Base-by-base conservation (phyloP, 23 red algal genomes). In the Agarophyton chilense region DNA sequence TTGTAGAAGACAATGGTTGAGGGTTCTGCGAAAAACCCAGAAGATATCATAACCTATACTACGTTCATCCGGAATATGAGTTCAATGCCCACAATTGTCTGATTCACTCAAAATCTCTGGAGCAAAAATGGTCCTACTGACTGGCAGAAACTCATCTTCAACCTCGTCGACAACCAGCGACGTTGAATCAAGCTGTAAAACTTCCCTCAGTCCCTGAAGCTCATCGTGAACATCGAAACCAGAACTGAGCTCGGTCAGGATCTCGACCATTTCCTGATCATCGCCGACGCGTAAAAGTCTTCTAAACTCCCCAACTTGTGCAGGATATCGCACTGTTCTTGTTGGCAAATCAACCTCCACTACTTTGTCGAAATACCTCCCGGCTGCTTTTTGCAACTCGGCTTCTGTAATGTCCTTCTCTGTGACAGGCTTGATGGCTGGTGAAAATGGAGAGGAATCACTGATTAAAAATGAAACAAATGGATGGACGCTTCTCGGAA, bases 391-490 rank as follows among this genome's bases (percentile, higher is more conserved):
- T 17, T 6, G 43, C n/a, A 86, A 32, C 28, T 47, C 7, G 19
- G 21, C 64, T 10, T 28, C 18, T 18, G 60, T 36, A 10, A 86
- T 40, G 14, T 86, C 61, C 11, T 74, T 70, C 33, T 26, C 42
- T 13, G 42, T 53, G 8, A 86, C 40, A 22, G 82, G 24, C 1
- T 63, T 60, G n/a, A 86, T 86, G 13, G 65, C 25, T 17, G 82
- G 82, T 72, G 82, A 86, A 8, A 68, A 7, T 28, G 82, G 82
- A 0, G 82, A 70, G 19, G 38, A 31, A 18, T 86, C 82, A 38
- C 82, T 86, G 10, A 72, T 18, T 18, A 86, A 29, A 46, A 86
- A 86, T 18, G 36, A 24, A 33, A 72, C 64, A 19, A 86, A 52
- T 21, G 82, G 64, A 12, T 86, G 24, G 46, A 86, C 32, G 19